Conservation (phyloP, 805 yeast genomes). For the Barnettozyma vustinii region DNA sequence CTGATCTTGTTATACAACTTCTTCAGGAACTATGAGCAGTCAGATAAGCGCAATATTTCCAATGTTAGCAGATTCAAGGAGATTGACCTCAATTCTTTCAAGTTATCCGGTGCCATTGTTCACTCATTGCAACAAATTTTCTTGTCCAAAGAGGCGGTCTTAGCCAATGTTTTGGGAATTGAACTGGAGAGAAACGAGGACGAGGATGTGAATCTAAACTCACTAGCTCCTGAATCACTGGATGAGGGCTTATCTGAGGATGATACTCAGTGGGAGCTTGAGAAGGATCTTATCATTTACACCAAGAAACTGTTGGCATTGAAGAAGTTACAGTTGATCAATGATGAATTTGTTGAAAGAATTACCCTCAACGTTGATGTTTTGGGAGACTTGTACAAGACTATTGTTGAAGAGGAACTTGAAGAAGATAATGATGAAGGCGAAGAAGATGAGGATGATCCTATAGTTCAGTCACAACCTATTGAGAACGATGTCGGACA, state of each 20-base stretch:
- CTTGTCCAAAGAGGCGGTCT: constrained; percentile 42
- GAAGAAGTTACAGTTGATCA: constrained; percentile 26
- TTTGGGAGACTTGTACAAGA: constrained; percentile 29
- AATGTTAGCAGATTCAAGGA: constrained; percentile 19
- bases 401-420: constrained; percentile 7
- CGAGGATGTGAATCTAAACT: constrained; percentile 41
- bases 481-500: neutral
- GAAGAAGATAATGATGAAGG: constrained; percentile 3
- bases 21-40: constrained; percentile 30
- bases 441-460: constrained; percentile 7
- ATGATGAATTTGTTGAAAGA: constrained; percentile 28
- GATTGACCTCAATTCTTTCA: constrained; percentile 17
- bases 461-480: constrained; percentile 3
- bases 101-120: constrained; percentile 28
- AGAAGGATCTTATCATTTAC: constrained; percentile 37
- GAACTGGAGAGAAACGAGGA: constrained; percentile 46
- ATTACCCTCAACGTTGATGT: constrained; percentile 31
- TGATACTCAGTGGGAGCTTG: constrained; percentile 31
- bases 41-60: constrained; percentile 26
- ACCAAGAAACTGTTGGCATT: constrained; percentile 36
- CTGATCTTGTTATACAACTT: constrained; percentile 24
- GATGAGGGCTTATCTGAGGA: constrained; percentile 15
- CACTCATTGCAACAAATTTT: constrained; percentile 36
- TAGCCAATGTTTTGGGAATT: constrained; percentile 31
- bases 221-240: constrained; percentile 10